phyloP scores from a whole-genome alignment of 2,329 filamentous ascomycete genomes.

The Pseudogymnoascus pannorum region DNA sequence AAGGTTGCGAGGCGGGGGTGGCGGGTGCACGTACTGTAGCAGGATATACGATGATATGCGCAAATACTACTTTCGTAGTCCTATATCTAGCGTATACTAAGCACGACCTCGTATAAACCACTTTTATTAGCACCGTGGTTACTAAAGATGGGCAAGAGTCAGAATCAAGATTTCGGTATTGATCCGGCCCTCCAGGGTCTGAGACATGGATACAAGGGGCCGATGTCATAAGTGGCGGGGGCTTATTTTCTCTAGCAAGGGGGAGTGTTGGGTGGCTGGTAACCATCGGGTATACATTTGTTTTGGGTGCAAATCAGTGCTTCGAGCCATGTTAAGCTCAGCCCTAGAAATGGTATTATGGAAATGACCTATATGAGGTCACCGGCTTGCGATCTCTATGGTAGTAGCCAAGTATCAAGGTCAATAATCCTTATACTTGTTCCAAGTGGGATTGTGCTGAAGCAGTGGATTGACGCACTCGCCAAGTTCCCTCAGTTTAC shows the following conservation, averaged over 20 bases:
- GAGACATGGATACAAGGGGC: neutral
- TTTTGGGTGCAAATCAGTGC: neutral
- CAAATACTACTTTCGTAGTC: neutral
- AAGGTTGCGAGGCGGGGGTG: neutral
- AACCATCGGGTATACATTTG: neutral
- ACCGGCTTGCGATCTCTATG: neutral
- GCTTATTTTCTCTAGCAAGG: neutral
- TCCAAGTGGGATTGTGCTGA: too few species aligned
- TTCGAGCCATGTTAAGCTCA: neutral
- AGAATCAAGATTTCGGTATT: neutral
- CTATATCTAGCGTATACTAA: neutral
- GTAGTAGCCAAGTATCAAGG: neutral
- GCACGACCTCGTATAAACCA: neutral
- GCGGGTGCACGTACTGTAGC: neutral
- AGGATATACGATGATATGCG: neutral
- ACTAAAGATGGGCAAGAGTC: neutral
- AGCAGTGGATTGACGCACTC: too few species aligned
- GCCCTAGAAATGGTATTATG: neutral
- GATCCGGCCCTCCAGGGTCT: neutral
- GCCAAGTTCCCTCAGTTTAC: too few species aligned
- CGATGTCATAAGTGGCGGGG: neutral
- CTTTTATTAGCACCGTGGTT: neutral
- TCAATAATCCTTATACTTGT: too few species aligned
- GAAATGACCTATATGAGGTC: neutral
- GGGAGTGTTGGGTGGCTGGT: neutral